These are phyloP conservation scores for Alternaria sp. DNA, from an alignment of 2,329 filamentous ascomycete genomes.

Conservation along the genomic window DNA sequence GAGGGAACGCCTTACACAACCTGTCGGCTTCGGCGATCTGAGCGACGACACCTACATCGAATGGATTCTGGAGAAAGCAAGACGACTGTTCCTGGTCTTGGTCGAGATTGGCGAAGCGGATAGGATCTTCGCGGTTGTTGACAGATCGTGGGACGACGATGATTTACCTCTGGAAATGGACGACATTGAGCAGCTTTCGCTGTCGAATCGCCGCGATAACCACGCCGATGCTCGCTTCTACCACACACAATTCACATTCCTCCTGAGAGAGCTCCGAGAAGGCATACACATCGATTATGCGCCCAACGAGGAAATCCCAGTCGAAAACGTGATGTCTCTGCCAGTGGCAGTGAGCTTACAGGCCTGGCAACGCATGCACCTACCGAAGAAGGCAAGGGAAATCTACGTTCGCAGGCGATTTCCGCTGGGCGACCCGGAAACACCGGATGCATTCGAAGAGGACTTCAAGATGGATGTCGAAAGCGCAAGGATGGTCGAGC, in stretches of 20 bases:
- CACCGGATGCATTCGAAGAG: slow-evolving; percentile 36
- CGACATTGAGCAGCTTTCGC: slow-evolving; percentile 67
- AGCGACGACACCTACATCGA: slow-evolving; percentile 80
- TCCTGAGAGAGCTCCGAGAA: slow-evolving; percentile 67
- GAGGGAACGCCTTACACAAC: slow-evolving; percentile 65
- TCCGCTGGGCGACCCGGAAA: slow-evolving; percentile 53
- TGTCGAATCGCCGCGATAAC: slow-evolving; percentile 66
- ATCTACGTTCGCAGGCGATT: slow-evolving; percentile 66
- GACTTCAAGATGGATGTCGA: slow-evolving; percentile 69
- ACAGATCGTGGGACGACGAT: slow-evolving; percentile 78
- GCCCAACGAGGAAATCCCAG: slow-evolving; percentile 71
- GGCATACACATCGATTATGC: slow-evolving; percentile 69
- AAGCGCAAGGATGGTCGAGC: slow-evolving; percentile 64
- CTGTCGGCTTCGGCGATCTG: slow-evolving; percentile 70
- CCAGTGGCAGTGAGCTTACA: slow-evolving; percentile 55
- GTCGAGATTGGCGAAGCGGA: slow-evolving; percentile 72
- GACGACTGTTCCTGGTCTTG: slow-evolving; percentile 73
- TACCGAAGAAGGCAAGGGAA: slow-evolving; percentile 66
- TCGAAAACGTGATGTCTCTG: slow-evolving; percentile 69
- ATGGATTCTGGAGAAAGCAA: slow-evolving; percentile 74
- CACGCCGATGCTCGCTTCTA: slow-evolving; percentile 73
- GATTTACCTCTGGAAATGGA: slow-evolving; percentile 73
- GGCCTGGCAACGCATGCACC: slow-evolving; percentile 65
- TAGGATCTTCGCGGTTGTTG: slow-evolving; percentile 76
- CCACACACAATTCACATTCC: slow-evolving; percentile 71